Evolutionary conservation across 2,329 filamentous ascomycete genomes (phyloP), one percentile per base, ranked within the genome.

Genomic region (Cladosporium phlei): DNA sequence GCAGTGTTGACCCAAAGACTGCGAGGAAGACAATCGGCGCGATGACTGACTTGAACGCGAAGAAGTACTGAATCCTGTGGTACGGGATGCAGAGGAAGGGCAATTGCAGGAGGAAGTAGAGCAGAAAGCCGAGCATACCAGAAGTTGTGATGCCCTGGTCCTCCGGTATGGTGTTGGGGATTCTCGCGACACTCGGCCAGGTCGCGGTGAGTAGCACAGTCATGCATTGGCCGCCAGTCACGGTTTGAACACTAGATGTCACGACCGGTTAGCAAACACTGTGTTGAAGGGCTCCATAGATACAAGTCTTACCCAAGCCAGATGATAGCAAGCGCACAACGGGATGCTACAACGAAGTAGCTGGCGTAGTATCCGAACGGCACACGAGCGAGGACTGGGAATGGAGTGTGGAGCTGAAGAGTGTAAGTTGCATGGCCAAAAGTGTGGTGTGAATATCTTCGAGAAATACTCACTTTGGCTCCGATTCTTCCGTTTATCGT

Each of bases 351-450:
- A 38, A 55, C 52, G 39, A 63, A 62, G 47, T 61, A 61, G 39
- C 56, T 57, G 53, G 75, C 75, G 70, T 73, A 79, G 62, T 78
- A 79, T 0, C 76, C 76, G 68, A 75, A 79, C 29, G 70, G 71
- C 9, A 74, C 73, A 24, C 76, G 72, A 0, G 75, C 70, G 19
- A 78, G 69, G 4, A 79, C 75, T 0, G 76, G 74, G 54, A 79
- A 79, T 0, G 76, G 75, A 7, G 71, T 69, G 55, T 79, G 74
- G 52, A 77, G 69, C 59, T 65, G 62, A 11, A 60, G 59, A 17
- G 62, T 63, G 39, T 79, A 67, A 27, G 76, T 71, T 50, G 24
- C 25, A 10, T 34, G n/a, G 7, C 6, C 12, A 11, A 20, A 30
- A 14, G 4, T 10, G 17, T n/a, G n/a, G n/a, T n/a, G n/a, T n/a